These are phyloP conservation scores for Magnusiomyces magnusii DNA, from an alignment of 1,139 yeast species.

Conservation along the genomic window DNA sequence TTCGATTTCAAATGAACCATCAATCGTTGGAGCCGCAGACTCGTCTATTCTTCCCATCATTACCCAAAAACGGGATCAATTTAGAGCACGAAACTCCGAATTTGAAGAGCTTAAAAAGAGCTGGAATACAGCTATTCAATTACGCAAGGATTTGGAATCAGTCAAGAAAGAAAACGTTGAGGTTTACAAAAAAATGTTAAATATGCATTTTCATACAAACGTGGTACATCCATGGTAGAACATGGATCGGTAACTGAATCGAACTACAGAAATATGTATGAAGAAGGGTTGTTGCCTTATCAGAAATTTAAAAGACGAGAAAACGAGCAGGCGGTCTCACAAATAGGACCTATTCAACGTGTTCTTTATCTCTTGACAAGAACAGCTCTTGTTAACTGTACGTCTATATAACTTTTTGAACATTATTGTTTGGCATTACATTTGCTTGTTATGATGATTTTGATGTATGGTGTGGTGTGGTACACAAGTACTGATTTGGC, in stretches of 20 bases:
- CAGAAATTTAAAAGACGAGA: slow-evolving; percentile 77
- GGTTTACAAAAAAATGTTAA: slow-evolving; percentile 75
- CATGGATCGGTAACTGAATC: slow-evolving; percentile 43
- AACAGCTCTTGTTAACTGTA: slow-evolving; percentile 62
- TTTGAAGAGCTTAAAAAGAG: slow-evolving; percentile 71
- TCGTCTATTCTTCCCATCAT: slow-evolving; percentile 72
- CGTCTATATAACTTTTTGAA: slow-evolving; percentile 66
- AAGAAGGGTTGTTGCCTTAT: slow-evolving; percentile 72
- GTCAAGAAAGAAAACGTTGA: slow-evolving; percentile 70
- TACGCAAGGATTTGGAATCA: slow-evolving; percentile 55
- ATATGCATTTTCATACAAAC: slow-evolving; percentile 45
- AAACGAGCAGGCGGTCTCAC: slow-evolving; percentile 64
- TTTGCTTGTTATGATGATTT: slow-evolving; percentile 58
- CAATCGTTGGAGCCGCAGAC: slow-evolving; percentile 22
- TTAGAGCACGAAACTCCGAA: slow-evolving; percentile 71
- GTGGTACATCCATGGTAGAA: neutral
- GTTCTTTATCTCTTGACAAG: slow-evolving; percentile 69
- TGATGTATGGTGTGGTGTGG: slow-evolving; percentile 44
- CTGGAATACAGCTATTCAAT: slow-evolving; percentile 46
- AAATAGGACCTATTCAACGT: slow-evolving; percentile 70
- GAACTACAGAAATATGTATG: slow-evolving; percentile 57
- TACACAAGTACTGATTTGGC: slow-evolving; percentile 27
- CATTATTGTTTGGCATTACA: slow-evolving; percentile 72
- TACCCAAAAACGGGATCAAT: slow-evolving; percentile 91
- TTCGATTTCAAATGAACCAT: slow-evolving; percentile 9